phyloP scores from a whole-genome alignment of 1,284 basidiomycete species.

The Ceratobasidium sp. region DNA sequence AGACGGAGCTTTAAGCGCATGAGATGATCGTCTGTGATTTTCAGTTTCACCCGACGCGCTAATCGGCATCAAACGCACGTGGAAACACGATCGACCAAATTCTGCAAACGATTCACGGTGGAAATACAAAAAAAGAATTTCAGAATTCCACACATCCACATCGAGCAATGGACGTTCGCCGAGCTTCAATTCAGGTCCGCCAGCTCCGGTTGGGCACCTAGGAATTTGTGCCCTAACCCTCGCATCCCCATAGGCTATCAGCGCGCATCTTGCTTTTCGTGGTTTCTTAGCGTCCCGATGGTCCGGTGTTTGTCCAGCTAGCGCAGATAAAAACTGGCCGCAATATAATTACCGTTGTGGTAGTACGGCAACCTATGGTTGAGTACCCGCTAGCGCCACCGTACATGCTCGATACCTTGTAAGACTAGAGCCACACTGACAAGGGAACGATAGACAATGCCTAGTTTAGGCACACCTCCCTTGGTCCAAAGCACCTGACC shows the following conservation, averaged over 20 bases:
- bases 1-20: not conserved
- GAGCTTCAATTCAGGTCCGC: slow-evolving; percentile 26
- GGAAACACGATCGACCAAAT: slow-evolving; percentile 24
- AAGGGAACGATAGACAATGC: not conserved
- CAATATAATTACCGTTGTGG: not conserved
- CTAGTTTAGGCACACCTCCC: not conserved
- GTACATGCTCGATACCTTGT: not conserved
- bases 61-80: slow-evolving; percentile 21
- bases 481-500: slow-evolving; percentile 23
- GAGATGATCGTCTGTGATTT: not conserved
- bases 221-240: slow-evolving; percentile 31
- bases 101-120: slow-evolving; percentile 24
- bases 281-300: slow-evolving; percentile 18
- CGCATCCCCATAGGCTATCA: slow-evolving; percentile 24
- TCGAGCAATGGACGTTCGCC: slow-evolving; percentile 1
- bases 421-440: slow-evolving; percentile 1
- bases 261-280: slow-evolving; percentile 1
- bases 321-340: not conserved
- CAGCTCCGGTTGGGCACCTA: not conserved
- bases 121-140: slow-evolving; percentile 12
- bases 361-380: not conserved
- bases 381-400: not conserved
- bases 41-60: not conserved
- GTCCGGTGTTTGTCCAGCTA: slow-evolving; percentile 28
- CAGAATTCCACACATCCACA: not conserved